These are phyloP conservation scores for Vachellia pachyceras DNA, from an alignment of 306 rosid genomes.

Conservation along the genomic window DNA sequence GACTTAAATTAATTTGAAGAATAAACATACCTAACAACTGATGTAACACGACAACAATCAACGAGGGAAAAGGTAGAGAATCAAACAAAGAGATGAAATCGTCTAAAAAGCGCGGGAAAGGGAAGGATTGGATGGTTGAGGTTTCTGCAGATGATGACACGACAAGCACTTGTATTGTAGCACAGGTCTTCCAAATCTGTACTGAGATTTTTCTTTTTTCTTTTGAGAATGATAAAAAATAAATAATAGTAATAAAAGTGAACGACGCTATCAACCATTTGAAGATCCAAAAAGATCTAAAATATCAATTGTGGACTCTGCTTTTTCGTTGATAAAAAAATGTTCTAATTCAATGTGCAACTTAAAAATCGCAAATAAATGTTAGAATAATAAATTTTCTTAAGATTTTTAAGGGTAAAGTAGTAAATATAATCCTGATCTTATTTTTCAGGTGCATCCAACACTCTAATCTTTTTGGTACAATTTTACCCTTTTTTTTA, in stretches of 20 bases:
- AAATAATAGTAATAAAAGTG: no score
- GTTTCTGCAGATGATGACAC: constrained; percentile 20
- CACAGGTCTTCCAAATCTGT: constrained; percentile 38
- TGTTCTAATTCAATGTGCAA: background rate
- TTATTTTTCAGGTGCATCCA: no score
- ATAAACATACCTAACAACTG: no score
- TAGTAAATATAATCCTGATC: no score
- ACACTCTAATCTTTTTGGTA: no score
- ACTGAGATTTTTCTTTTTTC: background rate
- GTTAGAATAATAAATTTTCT: background rate
- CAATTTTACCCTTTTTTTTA: no score
- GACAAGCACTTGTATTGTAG: constrained; percentile 29
- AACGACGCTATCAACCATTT: no score
- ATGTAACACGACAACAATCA: no score
- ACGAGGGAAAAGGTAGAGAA: background rate
- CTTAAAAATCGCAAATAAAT: background rate
- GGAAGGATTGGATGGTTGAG: constrained; percentile 33
- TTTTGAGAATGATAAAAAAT: constrained; percentile 13
- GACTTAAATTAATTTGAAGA: no score
- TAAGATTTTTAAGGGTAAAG: no score
- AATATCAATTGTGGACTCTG: background rate
- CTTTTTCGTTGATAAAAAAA: no score
- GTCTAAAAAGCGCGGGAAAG: constrained; percentile 40
- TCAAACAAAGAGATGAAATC: background rate
- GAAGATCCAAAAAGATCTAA: background rate